phyloP scores from a whole-genome alignment of 352 stramenopile genomes.

The Phytophthora hybrid region DNA sequence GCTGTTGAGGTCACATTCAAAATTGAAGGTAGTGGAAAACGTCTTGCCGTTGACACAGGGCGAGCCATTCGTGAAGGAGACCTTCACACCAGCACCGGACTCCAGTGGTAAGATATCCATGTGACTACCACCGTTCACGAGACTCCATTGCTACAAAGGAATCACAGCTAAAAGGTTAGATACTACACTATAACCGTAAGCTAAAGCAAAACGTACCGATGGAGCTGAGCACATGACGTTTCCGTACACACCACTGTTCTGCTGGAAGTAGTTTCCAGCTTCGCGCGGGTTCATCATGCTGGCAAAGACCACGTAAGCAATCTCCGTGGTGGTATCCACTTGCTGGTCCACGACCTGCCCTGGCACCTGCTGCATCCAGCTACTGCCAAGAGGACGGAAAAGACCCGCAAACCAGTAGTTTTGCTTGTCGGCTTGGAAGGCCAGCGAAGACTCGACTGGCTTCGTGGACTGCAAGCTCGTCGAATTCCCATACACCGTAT shows the following conservation, averaged over 20 bases:
- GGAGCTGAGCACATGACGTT: conserved; percentile 78
- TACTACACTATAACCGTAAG: background rate
- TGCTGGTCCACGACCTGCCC: conserved; percentile 71
- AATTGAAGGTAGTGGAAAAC: conserved; percentile 66
- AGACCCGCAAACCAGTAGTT: conserved; percentile 65
- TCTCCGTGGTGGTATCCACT: conserved; percentile 51
- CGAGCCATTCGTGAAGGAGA: conserved; percentile 62
- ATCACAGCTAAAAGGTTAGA: conserved; percentile 14
- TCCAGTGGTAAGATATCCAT: conserved; percentile 67
- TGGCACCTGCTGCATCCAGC: conserved; percentile 58
- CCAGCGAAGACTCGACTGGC: conserved; percentile 52
- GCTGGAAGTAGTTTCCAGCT: conserved; percentile 69
- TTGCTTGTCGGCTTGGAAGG: conserved; percentile 54
- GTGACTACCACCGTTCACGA: conserved; percentile 66
- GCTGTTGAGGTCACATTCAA: conserved; percentile 75
- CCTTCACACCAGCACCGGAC: conserved; percentile 67
- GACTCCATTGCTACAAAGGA: conserved; percentile 70
- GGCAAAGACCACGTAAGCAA: conserved; percentile 67
- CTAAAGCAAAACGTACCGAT: conserved; percentile 44
- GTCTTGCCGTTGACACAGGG: conserved; percentile 56
- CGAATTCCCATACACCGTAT: conserved; percentile 48
- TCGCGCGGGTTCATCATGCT: conserved; percentile 67
- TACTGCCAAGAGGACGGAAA: conserved; percentile 66
- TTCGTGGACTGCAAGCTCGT: conserved; percentile 44
- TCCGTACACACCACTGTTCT: conserved; percentile 73